Conservation (phyloP, 2,329 filamentous ascomycete species). For the Sporothrix brasiliensis region DNA sequence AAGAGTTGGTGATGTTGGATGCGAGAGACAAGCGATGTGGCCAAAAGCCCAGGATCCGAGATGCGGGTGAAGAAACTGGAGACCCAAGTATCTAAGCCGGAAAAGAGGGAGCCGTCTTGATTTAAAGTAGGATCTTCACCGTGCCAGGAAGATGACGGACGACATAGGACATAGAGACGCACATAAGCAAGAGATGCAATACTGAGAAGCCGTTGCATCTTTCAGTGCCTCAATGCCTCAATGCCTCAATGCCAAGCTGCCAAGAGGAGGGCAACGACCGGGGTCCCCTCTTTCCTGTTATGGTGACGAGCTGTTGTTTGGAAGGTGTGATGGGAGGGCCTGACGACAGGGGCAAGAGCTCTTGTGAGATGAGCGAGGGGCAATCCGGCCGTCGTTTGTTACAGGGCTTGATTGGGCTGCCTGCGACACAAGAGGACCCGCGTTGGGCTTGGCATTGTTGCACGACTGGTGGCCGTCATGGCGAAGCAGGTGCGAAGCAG, state of each 20-base stretch:
- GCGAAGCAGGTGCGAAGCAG: constrained; percentile 10
- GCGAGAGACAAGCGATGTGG: background rate
- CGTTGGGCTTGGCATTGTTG: constrained; percentile 32
- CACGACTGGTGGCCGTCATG: constrained; percentile 22
- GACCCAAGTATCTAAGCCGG: background rate
- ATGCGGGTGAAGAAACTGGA: constrained; percentile 4
- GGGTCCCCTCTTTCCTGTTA: constrained; percentile 34
- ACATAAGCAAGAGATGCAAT: background rate
- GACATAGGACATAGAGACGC: no score
- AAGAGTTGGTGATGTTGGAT: constrained; percentile 6
- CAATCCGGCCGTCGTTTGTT: background rate
- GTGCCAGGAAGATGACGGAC: constrained; percentile 2
- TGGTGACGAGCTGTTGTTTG: constrained; percentile 25
- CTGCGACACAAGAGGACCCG: constrained; percentile 19
- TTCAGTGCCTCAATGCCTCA: no score
- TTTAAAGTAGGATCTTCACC: constrained; percentile 10
- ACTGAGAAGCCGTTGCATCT: constrained; percentile 26
- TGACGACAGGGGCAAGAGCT: background rate
- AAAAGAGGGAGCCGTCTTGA: constrained; percentile 19
- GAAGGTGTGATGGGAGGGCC: background rate
- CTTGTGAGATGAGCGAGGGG: constrained; percentile 25
- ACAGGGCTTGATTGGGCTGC: constrained; percentile 24
- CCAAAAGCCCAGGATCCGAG: constrained; percentile 6
- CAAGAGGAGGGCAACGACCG: constrained; percentile 33
- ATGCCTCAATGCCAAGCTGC: constrained; percentile 34